Evolutionary conservation across 179 eudicot genomes (phyloP).

Genomic region (Nepenthes alata): DNA sequence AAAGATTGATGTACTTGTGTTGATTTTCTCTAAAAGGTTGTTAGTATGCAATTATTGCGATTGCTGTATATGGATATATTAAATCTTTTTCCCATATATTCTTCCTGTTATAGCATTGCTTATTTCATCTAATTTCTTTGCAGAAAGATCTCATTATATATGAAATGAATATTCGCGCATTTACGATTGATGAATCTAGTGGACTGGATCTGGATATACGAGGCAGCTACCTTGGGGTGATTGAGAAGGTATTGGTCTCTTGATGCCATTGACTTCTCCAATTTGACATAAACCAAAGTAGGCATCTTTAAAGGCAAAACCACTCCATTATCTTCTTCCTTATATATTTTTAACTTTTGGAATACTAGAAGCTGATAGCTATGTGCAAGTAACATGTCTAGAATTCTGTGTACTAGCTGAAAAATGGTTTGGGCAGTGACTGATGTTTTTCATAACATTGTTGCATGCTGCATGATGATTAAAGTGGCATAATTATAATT

Average conservation of each 20-base stretch:
- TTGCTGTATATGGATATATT: not conserved
- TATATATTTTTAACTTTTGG: too few species aligned
- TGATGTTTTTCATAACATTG: too few species aligned
- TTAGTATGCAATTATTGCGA: not conserved
- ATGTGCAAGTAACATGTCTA: too few species aligned
- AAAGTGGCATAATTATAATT: too few species aligned
- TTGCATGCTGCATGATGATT: too few species aligned
- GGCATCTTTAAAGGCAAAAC: not conserved
- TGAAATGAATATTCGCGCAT: constrained; percentile 98
- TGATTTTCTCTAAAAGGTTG: not conserved
- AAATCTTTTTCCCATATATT: not conserved
- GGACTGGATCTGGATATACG: constrained; percentile 57
- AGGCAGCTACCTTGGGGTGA: constrained; percentile 92
- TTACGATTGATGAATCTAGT: constrained; percentile 85
- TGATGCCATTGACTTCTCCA: not conserved
- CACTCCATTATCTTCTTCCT: too few species aligned
- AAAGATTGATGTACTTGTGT: not conserved
- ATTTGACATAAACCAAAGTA: not conserved
- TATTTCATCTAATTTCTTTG: constrained; percentile 12
- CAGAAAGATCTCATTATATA: constrained; percentile 93
- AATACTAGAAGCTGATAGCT: too few species aligned
- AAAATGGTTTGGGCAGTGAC: too few species aligned
- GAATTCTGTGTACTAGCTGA: too few species aligned
- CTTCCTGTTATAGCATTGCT: not conserved
- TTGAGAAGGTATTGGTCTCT: constrained; percentile 71